phyloP scores from a whole-genome alignment of 495 filamentous ascomycete species.

The Xylaria curta region DNA sequence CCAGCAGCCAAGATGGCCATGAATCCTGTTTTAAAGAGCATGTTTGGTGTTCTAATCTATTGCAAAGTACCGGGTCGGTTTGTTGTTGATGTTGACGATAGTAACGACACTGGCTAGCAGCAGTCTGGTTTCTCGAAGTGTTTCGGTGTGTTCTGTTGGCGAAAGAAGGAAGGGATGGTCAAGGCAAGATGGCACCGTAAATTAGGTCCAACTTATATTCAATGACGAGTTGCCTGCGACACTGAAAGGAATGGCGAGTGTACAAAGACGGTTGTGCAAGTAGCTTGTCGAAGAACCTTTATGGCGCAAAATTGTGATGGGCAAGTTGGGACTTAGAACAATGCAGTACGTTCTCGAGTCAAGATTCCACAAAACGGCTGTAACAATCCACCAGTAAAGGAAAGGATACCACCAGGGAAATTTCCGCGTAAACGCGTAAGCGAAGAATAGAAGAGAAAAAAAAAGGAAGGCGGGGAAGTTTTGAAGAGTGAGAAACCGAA shows the following conservation, averaged over 20 bases:
- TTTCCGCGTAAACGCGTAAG: constrained; percentile 34
- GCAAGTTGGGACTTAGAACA: constrained; percentile 20
- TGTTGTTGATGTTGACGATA: not conserved
- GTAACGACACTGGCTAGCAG: constrained; percentile 14
- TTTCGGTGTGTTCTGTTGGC: not conserved
- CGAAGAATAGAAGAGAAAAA: constrained; percentile 30
- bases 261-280: constrained; percentile 20
- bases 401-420: constrained; percentile 35
- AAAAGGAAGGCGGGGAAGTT: constrained; percentile 27
- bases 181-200: not conserved
- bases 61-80: not conserved
- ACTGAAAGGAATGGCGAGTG: constrained; percentile 23
- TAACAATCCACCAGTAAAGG: constrained; percentile 27
- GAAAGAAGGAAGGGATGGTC: constrained; percentile 9
- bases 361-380: constrained; percentile 34
- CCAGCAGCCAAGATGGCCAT: constrained; percentile 43
- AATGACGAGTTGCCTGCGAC: not conserved
- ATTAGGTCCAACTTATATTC: constrained; percentile 24
- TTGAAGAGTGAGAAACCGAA: not conserved
- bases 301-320: constrained; percentile 10
- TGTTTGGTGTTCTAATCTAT: constrained; percentile 32
- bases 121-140: not conserved
- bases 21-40: constrained; percentile 43
- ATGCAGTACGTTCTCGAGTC: constrained; percentile 18
- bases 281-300: constrained; percentile 7